Conservation (phyloP, 768 basidiomycete genomes). For the Tylopilus balloui region DNA sequence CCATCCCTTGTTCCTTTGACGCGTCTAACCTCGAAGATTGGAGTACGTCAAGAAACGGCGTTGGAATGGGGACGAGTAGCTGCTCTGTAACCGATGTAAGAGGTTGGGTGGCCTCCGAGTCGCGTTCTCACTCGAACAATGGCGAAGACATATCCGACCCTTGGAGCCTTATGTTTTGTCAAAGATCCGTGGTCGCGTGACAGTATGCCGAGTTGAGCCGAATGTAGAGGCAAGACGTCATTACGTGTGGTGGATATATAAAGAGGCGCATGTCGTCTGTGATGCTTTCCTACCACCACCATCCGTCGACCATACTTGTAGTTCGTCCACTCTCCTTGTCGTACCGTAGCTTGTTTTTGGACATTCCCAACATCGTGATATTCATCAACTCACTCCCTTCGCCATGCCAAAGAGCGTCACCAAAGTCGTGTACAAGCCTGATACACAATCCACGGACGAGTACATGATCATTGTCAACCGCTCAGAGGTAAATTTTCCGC, state of each 20-base stretch:
- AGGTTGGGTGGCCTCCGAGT: neutral
- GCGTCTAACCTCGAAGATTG: slow-evolving; percentile 21
- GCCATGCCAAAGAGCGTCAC: slow-evolving; percentile 47
- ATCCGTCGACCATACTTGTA: slow-evolving; percentile 4
- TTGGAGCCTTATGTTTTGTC: neutral
- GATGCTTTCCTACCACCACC: slow-evolving; percentile 1
- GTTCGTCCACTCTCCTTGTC: neutral
- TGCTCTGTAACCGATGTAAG: slow-evolving; percentile 11
- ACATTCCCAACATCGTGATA: slow-evolving; percentile 10
- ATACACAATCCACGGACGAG: slow-evolving; percentile 66
- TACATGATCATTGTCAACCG: slow-evolving; percentile 66
- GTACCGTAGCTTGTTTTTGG: slow-evolving; percentile 9
- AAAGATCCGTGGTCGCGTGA: slow-evolving; percentile 30
- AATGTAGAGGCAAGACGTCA: slow-evolving; percentile 17
- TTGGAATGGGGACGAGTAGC: slow-evolving; percentile 27
- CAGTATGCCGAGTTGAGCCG: slow-evolving; percentile 13
- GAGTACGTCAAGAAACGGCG: slow-evolving; percentile 4
- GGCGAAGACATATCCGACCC: neutral
- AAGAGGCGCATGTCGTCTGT: slow-evolving; percentile 16
- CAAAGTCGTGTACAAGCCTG: slow-evolving; percentile 79
- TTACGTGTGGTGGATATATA: slow-evolving; percentile 15
- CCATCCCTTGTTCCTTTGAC: slow-evolving; percentile 54
- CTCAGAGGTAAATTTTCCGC: slow-evolving; percentile 47
- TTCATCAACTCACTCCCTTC: neutral
- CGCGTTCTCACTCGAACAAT: neutral